These are phyloP conservation scores for Termitomyces sp. DNA, from an alignment of 768 basidiomycete genomes.

Conservation along the genomic window DNA sequence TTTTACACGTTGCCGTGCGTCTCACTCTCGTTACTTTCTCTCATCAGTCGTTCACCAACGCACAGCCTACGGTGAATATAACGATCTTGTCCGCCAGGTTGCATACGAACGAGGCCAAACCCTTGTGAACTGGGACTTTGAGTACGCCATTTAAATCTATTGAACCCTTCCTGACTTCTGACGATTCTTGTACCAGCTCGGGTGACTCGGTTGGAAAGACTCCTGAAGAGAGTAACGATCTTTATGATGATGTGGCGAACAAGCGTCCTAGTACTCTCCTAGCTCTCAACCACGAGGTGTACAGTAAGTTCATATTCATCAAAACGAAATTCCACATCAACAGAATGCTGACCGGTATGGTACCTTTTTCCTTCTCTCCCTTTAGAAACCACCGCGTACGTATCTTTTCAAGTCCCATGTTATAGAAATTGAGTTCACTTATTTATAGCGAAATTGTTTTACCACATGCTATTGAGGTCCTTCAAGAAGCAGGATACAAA, in stretches of 20 bases:
- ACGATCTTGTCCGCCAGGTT: slow-evolving; percentile 33
- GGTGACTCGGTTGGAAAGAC: slow-evolving; percentile 35
- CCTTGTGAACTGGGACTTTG: slow-evolving; percentile 28
- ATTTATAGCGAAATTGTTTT: slow-evolving; percentile 27
- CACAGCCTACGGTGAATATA: slow-evolving; percentile 39
- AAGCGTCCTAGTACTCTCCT: slow-evolving; percentile 31
- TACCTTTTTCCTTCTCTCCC: background rate
- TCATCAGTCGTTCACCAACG: background rate
- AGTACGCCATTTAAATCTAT: slow-evolving; percentile 12
- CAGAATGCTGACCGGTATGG: background rate
- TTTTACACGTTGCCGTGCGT: slow-evolving; percentile 41
- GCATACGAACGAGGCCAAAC: slow-evolving; percentile 20
- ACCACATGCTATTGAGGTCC: slow-evolving; percentile 32
- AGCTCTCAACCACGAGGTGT: slow-evolving; percentile 38
- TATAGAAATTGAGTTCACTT: background rate
- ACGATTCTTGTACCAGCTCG: slow-evolving; percentile 23
- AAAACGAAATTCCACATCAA: background rate
- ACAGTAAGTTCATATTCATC: slow-evolving; percentile 16
- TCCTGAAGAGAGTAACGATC: slow-evolving; percentile 23
- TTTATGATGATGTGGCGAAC: slow-evolving; percentile 25
- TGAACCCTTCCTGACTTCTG: background rate
- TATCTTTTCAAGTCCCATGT: background rate
- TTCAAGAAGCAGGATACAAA: slow-evolving; percentile 36
- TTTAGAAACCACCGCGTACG: slow-evolving; percentile 24
- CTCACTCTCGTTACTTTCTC: background rate